phyloP scores from a whole-genome alignment of 2,329 filamentous ascomycete species.

The Neonectria faginata region DNA sequence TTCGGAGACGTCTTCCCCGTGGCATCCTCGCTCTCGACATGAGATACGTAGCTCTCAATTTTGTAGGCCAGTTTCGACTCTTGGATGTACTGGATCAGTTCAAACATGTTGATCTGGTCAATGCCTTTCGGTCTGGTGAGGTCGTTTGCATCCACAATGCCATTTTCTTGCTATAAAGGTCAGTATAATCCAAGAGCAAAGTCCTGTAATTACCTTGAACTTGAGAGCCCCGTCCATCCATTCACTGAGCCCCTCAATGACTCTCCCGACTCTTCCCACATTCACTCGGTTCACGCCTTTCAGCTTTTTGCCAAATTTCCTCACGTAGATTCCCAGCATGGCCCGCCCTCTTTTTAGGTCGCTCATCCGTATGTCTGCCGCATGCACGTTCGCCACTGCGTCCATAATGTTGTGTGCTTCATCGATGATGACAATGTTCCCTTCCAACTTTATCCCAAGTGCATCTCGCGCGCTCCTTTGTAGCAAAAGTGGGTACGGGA shows the following conservation, averaged over 20 bases:
- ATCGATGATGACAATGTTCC: slow-evolving; percentile 93
- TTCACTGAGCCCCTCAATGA: slow-evolving; percentile 81
- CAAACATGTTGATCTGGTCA: slow-evolving; percentile 95
- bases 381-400: slow-evolving; percentile 88
- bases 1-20: slow-evolving; percentile 37
- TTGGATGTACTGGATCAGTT: slow-evolving; percentile 87
- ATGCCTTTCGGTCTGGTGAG: slow-evolving; percentile 86
- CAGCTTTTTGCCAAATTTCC: slow-evolving; percentile 86
- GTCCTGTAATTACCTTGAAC: slow-evolving; percentile 55
- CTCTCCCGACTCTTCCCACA: slow-evolving; percentile 85
- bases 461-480: slow-evolving; percentile 90
- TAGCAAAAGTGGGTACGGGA: slow-evolving; percentile 91
- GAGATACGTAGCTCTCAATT: slow-evolving; percentile 86
- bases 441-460: slow-evolving; percentile 84
- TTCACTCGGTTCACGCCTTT: slow-evolving; percentile 94
- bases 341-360: slow-evolving; percentile 79
- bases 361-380: slow-evolving; percentile 77
- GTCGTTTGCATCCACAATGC: slow-evolving; percentile 75
- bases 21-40: slow-evolving; percentile 64
- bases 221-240: slow-evolving; percentile 71
- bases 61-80: slow-evolving; percentile 95
- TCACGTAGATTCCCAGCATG: slow-evolving; percentile 85
- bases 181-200: not conserved
- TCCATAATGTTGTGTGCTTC: slow-evolving; percentile 99
- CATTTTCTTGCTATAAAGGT: slow-evolving; percentile 61